A percentile compares a stretch with the other conserved stretches of the same genome.
These are phyloP conservation scores for Hygrocybe punicea DNA, from an alignment of 768 basidiomycete genomes.

Conservation along the genomic window DNA sequence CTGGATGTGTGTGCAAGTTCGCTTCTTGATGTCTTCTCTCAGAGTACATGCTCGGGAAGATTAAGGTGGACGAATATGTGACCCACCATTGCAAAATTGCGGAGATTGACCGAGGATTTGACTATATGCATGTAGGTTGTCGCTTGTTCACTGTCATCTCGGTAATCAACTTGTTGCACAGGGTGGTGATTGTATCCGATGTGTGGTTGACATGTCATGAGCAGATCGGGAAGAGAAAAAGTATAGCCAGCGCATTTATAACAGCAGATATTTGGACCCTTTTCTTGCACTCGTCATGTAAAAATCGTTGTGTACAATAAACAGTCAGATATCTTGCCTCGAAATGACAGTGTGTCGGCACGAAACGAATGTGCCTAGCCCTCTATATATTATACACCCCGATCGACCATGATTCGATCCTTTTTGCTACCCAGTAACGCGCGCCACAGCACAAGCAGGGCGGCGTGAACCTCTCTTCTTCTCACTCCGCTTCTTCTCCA, in stretches of 20 bases:
- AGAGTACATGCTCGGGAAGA: constrained; percentile 79
- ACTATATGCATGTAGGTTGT: constrained; percentile 90
- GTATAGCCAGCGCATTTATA: neutral
- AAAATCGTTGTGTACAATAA: neutral
- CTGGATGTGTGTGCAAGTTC: neutral
- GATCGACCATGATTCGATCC: constrained; percentile 47
- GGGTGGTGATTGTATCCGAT: constrained; percentile 88
- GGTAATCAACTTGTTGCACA: constrained; percentile 25
- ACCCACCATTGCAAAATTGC: constrained; percentile 75
- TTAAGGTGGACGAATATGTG: constrained; percentile 95
- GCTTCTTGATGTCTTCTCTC: constrained; percentile 10
- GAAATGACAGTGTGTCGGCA: no score
- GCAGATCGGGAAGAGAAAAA: neutral
- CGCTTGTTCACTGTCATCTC: neutral
- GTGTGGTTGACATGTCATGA: constrained; percentile 86
- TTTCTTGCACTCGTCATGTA: no score
- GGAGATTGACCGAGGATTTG: constrained; percentile 84
- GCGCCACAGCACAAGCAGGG: constrained; percentile 64
- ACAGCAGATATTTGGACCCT: no score
- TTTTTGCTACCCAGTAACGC: constrained; percentile 60
- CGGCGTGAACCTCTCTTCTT: constrained; percentile 62
- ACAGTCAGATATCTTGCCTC: neutral
- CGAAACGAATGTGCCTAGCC: neutral
- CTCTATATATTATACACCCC: constrained; percentile 38
- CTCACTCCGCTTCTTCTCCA: constrained; percentile 72